Conservation (phyloP, 768 basidiomycete species). For the Glaciozyma martinii region DNA sequence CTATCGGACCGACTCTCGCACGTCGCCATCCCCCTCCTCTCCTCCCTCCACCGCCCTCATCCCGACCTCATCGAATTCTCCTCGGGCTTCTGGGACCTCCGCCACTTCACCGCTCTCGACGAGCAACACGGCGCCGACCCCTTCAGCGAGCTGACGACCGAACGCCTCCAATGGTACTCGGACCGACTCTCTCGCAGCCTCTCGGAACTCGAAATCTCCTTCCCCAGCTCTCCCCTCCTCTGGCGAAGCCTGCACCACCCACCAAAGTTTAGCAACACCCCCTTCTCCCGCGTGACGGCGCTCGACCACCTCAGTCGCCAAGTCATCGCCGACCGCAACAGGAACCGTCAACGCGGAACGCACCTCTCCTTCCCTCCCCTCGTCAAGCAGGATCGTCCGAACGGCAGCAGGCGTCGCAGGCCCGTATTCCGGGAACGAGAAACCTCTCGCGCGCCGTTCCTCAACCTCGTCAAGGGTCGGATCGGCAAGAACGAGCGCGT, state of each 20-base stretch:
- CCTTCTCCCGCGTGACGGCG: conserved; percentile 15
- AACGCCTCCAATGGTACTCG: conserved; percentile 26
- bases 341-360: not conserved
- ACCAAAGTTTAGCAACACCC: conserved; percentile 6
- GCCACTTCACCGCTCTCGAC: conserved; percentile 29
- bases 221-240: conserved; percentile 19
- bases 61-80: conserved; percentile 29
- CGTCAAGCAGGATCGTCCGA: conserved; percentile 1
- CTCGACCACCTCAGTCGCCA: conserved; percentile 25
- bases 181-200: conserved; percentile 14
- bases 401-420: not conserved
- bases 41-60: conserved; percentile 11
- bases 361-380: not conserved
- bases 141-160: conserved; percentile 5
- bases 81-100: conserved; percentile 29
- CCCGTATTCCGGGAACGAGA: no score
- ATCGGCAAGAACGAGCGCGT: conserved; percentile 11
- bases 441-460: conserved; percentile 11
- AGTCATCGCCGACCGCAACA: conserved; percentile 15
- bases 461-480: conserved; percentile 27
- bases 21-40: conserved; percentile 25
- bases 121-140: conserved; percentile 1
- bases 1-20: conserved; percentile 24
- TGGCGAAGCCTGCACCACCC: conserved; percentile 24
- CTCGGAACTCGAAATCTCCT: conserved; percentile 15